Evolutionary conservation across 2,329 filamentous ascomycete species (phyloP).

Genomic region (Colletotrichum camelliae): DNA sequence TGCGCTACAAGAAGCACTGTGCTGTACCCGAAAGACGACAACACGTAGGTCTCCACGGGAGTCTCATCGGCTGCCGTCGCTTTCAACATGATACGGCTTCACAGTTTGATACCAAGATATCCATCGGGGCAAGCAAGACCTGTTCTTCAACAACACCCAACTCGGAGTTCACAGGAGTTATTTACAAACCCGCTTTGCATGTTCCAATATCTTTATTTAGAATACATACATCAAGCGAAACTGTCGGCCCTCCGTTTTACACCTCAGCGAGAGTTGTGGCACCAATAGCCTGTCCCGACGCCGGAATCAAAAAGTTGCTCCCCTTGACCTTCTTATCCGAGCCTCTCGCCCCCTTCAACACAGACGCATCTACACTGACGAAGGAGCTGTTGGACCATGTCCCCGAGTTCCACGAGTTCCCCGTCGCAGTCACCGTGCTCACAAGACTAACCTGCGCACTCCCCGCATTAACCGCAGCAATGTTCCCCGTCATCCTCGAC

Average conservation of each 20-base stretch:
- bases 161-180: neutral
- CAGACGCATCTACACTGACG: slow-evolving; percentile 36
- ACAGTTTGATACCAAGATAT: neutral
- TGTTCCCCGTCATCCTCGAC: slow-evolving; percentile 40
- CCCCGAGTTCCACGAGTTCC: slow-evolving; percentile 46
- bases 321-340: slow-evolving; percentile 40
- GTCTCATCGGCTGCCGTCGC: neutral
- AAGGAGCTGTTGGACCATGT: slow-evolving; percentile 45
- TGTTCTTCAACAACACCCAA: neutral
- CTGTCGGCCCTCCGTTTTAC: neutral
- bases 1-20: neutral
- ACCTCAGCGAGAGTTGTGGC: slow-evolving; percentile 31
- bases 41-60: neutral
- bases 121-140: neutral
- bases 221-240: neutral
- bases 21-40: neutral
- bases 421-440: slow-evolving; percentile 30
- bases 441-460: slow-evolving; percentile 28
- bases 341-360: slow-evolving; percentile 39
- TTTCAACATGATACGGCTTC: neutral
- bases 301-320: slow-evolving; percentile 45
- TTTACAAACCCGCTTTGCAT: neutral
- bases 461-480: slow-evolving; percentile 40
- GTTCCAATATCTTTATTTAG: neutral
- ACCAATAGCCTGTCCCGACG: slow-evolving; percentile 40